These are phyloP conservation scores for Petunia secreta DNA, from an alignment of 257 asterid genomes.

Conservation along the genomic window DNA sequence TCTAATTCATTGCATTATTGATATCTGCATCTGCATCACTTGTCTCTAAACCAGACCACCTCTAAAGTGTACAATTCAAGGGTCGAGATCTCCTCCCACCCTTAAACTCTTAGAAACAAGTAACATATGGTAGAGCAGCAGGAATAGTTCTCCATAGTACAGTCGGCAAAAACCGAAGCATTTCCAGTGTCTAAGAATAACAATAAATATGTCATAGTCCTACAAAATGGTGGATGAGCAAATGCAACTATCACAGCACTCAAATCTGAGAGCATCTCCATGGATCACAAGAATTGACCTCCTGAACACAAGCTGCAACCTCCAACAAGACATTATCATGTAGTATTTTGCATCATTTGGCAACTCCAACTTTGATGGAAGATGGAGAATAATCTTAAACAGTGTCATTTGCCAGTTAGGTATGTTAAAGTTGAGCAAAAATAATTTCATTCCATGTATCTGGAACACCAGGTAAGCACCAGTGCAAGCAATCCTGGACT, in stretches of 20 bases:
- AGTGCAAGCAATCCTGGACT: constrained; percentile 90
- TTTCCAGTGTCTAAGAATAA: background rate
- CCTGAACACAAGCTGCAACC: background rate
- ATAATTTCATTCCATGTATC: constrained; percentile 93
- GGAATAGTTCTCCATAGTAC: background rate
- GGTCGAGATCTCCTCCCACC: background rate
- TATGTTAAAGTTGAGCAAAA: constrained; percentile 56
- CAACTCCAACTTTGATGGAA: background rate
- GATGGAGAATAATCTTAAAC: background rate
- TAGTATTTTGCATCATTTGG: background rate
- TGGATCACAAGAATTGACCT: background rate
- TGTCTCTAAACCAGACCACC: too few relatives aligned
- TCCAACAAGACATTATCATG: background rate
- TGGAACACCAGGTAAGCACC: constrained; percentile 97
- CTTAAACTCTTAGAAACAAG: background rate
- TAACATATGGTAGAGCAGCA: constrained; percentile 1
- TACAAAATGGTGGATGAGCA: background rate
- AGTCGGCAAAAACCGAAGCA: background rate
- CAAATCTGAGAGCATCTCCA: background rate
- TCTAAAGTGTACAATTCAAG: background rate
- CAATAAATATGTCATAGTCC: background rate
- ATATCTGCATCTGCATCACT: too few relatives aligned
- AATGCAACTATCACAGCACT: background rate
- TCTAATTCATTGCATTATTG: too few relatives aligned
- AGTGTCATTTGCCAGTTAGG: background rate